These are phyloP conservation scores for Apophysomyces trapeziformis DNA, from an alignment of 371 early-diverging fungal species.

Conservation along the genomic window DNA sequence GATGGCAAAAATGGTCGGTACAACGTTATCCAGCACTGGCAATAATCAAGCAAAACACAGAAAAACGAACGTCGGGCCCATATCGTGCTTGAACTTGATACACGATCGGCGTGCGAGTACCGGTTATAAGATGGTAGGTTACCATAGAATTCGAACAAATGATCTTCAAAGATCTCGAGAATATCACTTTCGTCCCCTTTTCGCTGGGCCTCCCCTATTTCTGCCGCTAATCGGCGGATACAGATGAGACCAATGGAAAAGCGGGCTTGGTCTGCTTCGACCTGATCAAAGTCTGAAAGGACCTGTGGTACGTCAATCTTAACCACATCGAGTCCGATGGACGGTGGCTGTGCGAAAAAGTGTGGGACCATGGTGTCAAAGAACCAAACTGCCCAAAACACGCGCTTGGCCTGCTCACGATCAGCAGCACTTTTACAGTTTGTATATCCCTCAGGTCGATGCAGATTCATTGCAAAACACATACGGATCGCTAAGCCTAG, in stretches of 20 bases:
- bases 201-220: not conserved
- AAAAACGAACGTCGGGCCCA: slow-evolving; percentile 31
- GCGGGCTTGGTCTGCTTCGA: slow-evolving; percentile 30
- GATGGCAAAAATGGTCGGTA: slow-evolving; percentile 25
- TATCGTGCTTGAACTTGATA: slow-evolving; percentile 16
- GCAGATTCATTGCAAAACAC: slow-evolving; percentile 40
- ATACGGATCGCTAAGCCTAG: slow-evolving; percentile 40
- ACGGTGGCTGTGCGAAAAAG: slow-evolving; percentile 16
- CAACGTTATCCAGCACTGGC: slow-evolving; percentile 35
- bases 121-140: slow-evolving; percentile 3
- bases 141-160: slow-evolving; percentile 4
- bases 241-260: slow-evolving; percentile 30
- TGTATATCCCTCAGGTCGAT: slow-evolving; percentile 32
- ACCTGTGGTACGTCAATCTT: slow-evolving; percentile 26
- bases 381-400: slow-evolving; percentile 47
- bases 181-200: not conserved
- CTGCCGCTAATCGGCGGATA: slow-evolving; percentile 19
- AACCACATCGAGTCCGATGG: slow-evolving; percentile 22
- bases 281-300: slow-evolving; percentile 23
- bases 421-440: slow-evolving; percentile 24
- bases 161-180: not conserved
- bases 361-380: slow-evolving; percentile 38
- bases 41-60: slow-evolving; percentile 37
- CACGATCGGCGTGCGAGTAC: not conserved
- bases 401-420: slow-evolving; percentile 34